Evolutionary conservation across 306 rosid species (phyloP).

Genomic region (Canavalia gladiata): DNA sequence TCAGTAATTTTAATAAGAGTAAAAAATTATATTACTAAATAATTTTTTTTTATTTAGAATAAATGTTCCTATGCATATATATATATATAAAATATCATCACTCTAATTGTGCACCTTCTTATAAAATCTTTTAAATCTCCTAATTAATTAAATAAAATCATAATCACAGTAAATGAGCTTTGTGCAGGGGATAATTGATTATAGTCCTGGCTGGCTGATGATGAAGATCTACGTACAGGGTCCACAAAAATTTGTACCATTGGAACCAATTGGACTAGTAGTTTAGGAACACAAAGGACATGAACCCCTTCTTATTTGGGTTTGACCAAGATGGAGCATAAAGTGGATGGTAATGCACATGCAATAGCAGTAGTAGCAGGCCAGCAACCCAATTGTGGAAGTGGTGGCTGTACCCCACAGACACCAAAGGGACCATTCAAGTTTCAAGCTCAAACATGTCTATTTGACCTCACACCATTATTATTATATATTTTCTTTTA

Average conservation of each 20-base stretch:
- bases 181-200: conserved; percentile 19
- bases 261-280: conserved; percentile 44
- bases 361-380: conserved; percentile 34
- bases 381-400: conserved; percentile 26
- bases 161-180: not conserved
- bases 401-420: conserved; percentile 40
- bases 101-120: not conserved
- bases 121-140: not conserved
- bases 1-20: no score
- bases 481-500: not conserved
- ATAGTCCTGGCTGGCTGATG: not conserved
- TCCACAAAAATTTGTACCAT: conserved; percentile 53
- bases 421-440: conserved; percentile 29
- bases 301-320: conserved; percentile 50
- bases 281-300: conserved; percentile 45
- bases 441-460: conserved; percentile 45
- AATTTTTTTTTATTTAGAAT: no score
- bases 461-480: conserved; percentile 39
- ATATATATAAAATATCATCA: no score
- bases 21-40: no score
- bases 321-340: conserved; percentile 54
- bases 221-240: conserved; percentile 43
- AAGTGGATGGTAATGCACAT: conserved; percentile 45
- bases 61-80: no score
- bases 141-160: not conserved